phyloP scores from a whole-genome alignment of 2,329 filamentous ascomycete genomes.

The Lachnellula occidentalis region DNA sequence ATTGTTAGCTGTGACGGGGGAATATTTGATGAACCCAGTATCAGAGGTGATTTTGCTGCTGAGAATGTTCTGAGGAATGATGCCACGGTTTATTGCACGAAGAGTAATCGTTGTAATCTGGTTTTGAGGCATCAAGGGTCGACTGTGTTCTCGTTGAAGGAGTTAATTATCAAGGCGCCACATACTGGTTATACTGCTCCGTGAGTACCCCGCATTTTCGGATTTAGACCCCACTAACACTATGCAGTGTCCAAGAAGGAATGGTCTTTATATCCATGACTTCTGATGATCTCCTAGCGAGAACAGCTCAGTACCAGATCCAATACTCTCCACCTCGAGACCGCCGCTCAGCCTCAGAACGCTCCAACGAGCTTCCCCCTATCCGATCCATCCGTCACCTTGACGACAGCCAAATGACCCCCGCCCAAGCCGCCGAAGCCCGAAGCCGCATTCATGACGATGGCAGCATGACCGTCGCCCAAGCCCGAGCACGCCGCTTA shows the following conservation, averaged over 20 bases:
- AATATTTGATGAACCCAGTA: slow-evolving; percentile 55
- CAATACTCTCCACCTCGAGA: slow-evolving; percentile 44
- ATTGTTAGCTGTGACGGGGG: slow-evolving; percentile 87
- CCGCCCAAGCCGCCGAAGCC: slow-evolving; percentile 37
- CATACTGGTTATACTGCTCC: slow-evolving; percentile 75
- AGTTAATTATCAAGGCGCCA: slow-evolving; percentile 83
- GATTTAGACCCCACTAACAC: slow-evolving; percentile 13
- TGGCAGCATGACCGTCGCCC: slow-evolving; percentile 40
- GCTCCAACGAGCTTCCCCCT: slow-evolving; percentile 30
- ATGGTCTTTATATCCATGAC: slow-evolving; percentile 90
- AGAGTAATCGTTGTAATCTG: slow-evolving; percentile 82
- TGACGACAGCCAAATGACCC: slow-evolving; percentile 44
- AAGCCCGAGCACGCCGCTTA: slow-evolving; percentile 40
- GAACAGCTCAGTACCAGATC: slow-evolving; percentile 71
- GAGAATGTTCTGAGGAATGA: slow-evolving; percentile 84
- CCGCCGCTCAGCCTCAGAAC: slow-evolving; percentile 21
- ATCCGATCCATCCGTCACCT: slow-evolving; percentile 50
- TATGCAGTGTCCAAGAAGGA: slow-evolving; percentile 72
- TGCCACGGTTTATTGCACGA: slow-evolving; percentile 81
- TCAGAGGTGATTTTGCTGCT: slow-evolving; percentile 47
- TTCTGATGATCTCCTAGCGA: slow-evolving; percentile 65
- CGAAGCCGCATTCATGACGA: too few relatives aligned
- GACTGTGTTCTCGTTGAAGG: slow-evolving; percentile 76
- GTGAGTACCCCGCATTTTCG: slow-evolving; percentile 48
- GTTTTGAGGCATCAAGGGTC: slow-evolving; percentile 75